Conservation (phyloP, 2,329 filamentous ascomycete genomes). For the Aspergillaceae sp. region DNA sequence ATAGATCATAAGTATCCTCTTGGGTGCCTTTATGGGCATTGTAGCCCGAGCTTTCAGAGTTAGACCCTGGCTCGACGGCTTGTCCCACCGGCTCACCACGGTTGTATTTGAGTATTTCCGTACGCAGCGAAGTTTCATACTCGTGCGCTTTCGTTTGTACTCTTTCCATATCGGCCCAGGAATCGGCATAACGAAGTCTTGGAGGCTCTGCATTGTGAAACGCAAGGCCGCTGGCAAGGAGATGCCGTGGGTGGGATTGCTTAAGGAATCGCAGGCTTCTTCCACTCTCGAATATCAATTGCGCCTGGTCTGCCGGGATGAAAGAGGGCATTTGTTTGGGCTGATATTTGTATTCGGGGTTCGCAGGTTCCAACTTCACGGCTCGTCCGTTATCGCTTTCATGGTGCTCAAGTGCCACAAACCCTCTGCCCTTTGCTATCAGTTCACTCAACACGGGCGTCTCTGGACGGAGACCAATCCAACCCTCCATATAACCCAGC, state of each 20-base stretch:
- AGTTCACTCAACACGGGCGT: slow-evolving; percentile 44
- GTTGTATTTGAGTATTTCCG: slow-evolving; percentile 33
- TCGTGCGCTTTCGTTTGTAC: slow-evolving; percentile 53
- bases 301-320: slow-evolving; percentile 59
- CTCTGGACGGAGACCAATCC: slow-evolving; percentile 62
- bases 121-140: slow-evolving; percentile 28
- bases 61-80: background rate
- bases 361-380: slow-evolving; percentile 51
- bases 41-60: background rate
- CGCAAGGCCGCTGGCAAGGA: slow-evolving; percentile 45
- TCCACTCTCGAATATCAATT: slow-evolving; percentile 69
- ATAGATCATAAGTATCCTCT: slow-evolving; percentile 23
- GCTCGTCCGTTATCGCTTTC: slow-evolving; percentile 48
- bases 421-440: slow-evolving; percentile 47
- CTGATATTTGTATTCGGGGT: slow-evolving; percentile 48
- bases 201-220: slow-evolving; percentile 46
- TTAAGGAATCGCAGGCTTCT: slow-evolving; percentile 66
- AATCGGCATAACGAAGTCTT: slow-evolving; percentile 58
- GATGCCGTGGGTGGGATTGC: slow-evolving; percentile 61
- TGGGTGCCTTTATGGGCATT: slow-evolving; percentile 4
- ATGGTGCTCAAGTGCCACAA: slow-evolving; percentile 52
- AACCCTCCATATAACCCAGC: slow-evolving; percentile 59
- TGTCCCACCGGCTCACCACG: slow-evolving; percentile 19
- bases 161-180: slow-evolving; percentile 59
- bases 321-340: slow-evolving; percentile 60